These are phyloP conservation scores for Thalassiosira ordinaria DNA, from an alignment of 352 stramenopile species.

Conservation along the genomic window DNA sequence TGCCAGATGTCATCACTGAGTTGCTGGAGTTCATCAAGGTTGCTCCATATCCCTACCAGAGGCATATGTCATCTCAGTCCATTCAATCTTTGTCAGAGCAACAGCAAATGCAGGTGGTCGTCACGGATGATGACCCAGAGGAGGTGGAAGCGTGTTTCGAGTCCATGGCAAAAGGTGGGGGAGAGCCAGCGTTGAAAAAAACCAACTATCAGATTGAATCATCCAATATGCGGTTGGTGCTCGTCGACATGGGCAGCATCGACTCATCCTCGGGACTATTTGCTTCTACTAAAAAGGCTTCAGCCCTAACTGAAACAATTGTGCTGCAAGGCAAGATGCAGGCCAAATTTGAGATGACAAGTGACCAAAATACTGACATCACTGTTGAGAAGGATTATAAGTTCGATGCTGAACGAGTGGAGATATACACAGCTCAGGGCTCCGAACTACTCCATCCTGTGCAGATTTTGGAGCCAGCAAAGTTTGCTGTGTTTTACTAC, in stretches of 20 bases:
- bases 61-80: constrained; percentile 11
- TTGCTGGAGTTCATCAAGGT: constrained; percentile 71
- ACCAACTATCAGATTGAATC: constrained; percentile 66
- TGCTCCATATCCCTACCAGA: constrained; percentile 23
- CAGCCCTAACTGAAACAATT: constrained; percentile 74
- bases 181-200: constrained; percentile 41
- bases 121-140: constrained; percentile 46
- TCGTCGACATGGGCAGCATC: constrained; percentile 65
- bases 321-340: constrained; percentile 81
- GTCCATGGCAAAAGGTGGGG: constrained; percentile 8
- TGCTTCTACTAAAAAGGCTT: constrained; percentile 38
- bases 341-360: constrained; percentile 60
- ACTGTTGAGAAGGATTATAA: constrained; percentile 70
- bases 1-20: constrained; percentile 83
- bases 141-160: constrained; percentile 56
- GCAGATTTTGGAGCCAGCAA: constrained; percentile 81
- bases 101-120: constrained; percentile 41
- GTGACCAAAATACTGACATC: constrained; percentile 38
- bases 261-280: constrained; percentile 59
- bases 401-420: constrained; percentile 76
- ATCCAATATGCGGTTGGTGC: constrained; percentile 64
- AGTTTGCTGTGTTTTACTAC: constrained; percentile 68
- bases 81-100: constrained; percentile 20
- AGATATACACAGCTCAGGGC: constrained; percentile 85
- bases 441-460: constrained; percentile 70